phyloP scores from a whole-genome alignment of 148 eudicot species.

The Beta vulgaris region DNA sequence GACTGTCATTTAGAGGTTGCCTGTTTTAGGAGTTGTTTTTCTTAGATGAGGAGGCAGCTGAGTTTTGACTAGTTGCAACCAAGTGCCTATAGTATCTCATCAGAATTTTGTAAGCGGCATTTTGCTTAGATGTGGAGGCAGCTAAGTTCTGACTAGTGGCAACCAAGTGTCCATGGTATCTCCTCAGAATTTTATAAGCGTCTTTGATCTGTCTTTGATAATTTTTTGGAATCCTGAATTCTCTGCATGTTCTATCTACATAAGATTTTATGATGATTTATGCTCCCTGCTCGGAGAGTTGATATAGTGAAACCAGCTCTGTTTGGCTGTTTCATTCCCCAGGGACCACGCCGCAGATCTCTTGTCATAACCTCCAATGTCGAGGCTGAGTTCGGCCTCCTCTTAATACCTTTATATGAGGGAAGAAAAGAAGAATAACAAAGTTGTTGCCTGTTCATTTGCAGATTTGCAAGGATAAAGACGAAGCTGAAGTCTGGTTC shows the following conservation, averaged over 20 bases:
- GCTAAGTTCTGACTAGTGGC: neutral
- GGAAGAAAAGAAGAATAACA: neutral
- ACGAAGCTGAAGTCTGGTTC: conserved; percentile 84
- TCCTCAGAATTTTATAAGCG: neutral
- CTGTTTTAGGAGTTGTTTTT: neutral
- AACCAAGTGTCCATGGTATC: neutral
- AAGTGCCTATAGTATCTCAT: neutral
- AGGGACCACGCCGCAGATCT: neutral
- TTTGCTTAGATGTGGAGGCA: neutral
- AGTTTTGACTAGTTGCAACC: neutral
- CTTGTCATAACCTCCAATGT: neutral
- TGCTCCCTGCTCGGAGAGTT: conserved; percentile 7
- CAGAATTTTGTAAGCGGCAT: neutral
- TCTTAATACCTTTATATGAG: neutral
- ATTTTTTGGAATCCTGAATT: neutral
- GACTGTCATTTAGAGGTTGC: neutral
- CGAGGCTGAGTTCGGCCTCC: neutral
- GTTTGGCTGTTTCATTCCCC: neutral
- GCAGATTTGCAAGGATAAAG: conserved; percentile 82
- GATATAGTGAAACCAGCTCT: neutral
- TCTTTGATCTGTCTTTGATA: neutral
- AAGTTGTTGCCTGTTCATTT: conserved; percentile 7
- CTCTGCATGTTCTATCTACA: neutral
- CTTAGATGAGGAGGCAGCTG: neutral
- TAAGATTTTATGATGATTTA: conserved; percentile 4